These are phyloP conservation scores for Kappamyces sp. DNA, from an alignment of 192 early-diverging fungal species.

Conservation along the genomic window DNA sequence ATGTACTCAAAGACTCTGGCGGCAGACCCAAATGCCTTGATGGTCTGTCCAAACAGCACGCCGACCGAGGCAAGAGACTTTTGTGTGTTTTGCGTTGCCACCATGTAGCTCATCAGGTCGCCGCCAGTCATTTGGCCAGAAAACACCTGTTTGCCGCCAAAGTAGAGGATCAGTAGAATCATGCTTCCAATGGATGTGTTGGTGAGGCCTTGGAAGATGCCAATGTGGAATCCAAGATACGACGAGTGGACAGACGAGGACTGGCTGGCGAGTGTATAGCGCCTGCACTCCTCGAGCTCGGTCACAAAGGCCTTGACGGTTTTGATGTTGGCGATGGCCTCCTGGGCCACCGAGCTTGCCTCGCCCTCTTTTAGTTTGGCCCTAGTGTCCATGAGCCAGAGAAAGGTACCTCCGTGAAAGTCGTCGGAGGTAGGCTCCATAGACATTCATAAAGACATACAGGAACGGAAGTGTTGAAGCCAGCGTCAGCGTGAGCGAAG, in stretches of 20 bases:
- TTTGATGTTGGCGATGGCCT: slow-evolving; percentile 33
- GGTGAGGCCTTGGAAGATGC: slow-evolving; percentile 35
- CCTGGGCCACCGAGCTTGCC: slow-evolving; percentile 25
- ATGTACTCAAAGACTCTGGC: slow-evolving; percentile 39
- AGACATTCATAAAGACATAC: slow-evolving; percentile 33
- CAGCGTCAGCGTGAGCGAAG: slow-evolving; percentile 23
- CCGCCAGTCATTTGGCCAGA: slow-evolving; percentile 30
- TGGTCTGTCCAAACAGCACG: slow-evolving; percentile 38
- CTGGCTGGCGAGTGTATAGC: slow-evolving; percentile 21
- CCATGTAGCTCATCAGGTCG: slow-evolving; percentile 37
- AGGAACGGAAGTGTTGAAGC: slow-evolving; percentile 30
- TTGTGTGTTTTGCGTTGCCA: slow-evolving; percentile 42
- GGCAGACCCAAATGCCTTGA: slow-evolving; percentile 34
- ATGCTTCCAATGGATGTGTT: slow-evolving; percentile 35
- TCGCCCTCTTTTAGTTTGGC: slow-evolving; percentile 19
- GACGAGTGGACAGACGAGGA: slow-evolving; percentile 12
- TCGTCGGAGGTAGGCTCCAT: slow-evolving; percentile 27
- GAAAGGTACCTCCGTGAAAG: slow-evolving; percentile 9
- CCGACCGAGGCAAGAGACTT: slow-evolving; percentile 32
- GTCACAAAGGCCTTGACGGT: slow-evolving; percentile 35
- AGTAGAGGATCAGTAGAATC: slow-evolving; percentile 36
- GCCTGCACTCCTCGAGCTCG: slow-evolving; percentile 25
- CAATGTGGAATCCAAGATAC: slow-evolving; percentile 34
- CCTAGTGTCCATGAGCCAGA: slow-evolving; percentile 4
- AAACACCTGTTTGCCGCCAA: slow-evolving; percentile 26